Conservation (phyloP, 2,329 filamentous ascomycete species). For the Diplodia mutila region DNA sequence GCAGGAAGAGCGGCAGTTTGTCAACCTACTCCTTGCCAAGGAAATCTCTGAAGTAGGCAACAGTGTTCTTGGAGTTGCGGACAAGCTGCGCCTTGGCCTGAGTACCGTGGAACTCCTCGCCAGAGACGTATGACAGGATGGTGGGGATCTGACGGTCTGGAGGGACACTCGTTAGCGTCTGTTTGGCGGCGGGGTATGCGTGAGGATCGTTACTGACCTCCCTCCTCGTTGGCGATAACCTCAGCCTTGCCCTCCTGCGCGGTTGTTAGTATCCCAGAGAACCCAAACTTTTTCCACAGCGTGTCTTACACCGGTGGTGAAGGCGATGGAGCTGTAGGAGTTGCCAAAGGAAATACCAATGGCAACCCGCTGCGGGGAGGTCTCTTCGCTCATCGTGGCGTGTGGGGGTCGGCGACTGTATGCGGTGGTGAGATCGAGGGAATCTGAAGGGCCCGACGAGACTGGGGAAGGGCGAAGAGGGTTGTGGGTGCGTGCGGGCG, state of each 20-base stretch:
- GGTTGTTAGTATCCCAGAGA: background rate
- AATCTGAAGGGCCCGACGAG: background rate
- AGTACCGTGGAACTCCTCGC: conserved; percentile 94
- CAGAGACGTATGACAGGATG: conserved; percentile 89
- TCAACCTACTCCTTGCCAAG: conserved; percentile 81
- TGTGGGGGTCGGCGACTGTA: background rate
- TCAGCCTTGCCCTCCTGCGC: conserved; percentile 84
- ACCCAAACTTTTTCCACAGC: conserved; percentile 30
- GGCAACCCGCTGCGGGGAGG: conserved; percentile 62
- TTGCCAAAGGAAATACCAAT: conserved; percentile 99
- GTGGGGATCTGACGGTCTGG: conserved; percentile 95
- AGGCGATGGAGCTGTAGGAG: conserved; percentile 96
- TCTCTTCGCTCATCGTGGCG: conserved; percentile 55
- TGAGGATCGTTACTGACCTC: conserved; percentile 63
- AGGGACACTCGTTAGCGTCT: conserved; percentile 27
- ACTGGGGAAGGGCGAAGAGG: background rate
- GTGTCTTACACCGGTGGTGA: conserved; percentile 64
- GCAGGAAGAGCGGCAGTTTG: background rate
- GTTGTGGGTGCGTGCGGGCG: background rate
- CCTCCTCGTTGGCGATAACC: conserved; percentile 98
- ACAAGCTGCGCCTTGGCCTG: conserved; percentile 94
- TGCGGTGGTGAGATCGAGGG: background rate
- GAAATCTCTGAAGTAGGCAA: conserved; percentile 95
- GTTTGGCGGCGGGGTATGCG: conserved; percentile 23
- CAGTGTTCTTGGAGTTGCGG: conserved; percentile 89